These are phyloP conservation scores for Lindgomyces ingoldianus DNA, from an alignment of 495 filamentous ascomycete species.

Conservation along the genomic window DNA sequence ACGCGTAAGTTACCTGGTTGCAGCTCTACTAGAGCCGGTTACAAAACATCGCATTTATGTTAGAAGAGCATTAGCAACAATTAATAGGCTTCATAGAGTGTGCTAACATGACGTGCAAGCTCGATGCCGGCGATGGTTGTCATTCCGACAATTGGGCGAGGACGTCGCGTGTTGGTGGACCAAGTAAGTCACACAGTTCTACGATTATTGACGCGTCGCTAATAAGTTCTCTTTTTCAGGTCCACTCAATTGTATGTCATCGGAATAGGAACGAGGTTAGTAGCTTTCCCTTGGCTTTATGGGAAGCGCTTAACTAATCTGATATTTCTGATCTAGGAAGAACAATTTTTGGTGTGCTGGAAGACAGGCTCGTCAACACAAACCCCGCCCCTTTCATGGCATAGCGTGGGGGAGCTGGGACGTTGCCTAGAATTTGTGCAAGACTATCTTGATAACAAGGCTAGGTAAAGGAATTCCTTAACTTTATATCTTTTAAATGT, in stretches of 20 bases:
- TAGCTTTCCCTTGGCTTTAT: neutral
- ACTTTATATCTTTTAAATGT: neutral
- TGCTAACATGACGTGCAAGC: constrained; percentile 17
- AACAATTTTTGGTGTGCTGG: constrained; percentile 46
- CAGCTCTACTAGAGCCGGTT: neutral
- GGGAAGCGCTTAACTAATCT: constrained; percentile 22
- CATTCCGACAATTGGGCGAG: constrained; percentile 2
- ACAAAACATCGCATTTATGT: neutral
- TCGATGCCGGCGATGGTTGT: constrained; percentile 26
- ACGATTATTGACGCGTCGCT: neutral
- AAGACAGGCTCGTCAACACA: constrained; percentile 3
- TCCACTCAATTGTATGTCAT: constrained; percentile 26
- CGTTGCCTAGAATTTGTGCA: constrained; percentile 42
- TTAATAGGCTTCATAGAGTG: neutral
- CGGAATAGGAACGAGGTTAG: constrained; percentile 26
- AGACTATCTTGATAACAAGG: constrained; percentile 40
- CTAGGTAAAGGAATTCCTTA: constrained; percentile 10
- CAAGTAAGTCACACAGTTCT: constrained; percentile 11
- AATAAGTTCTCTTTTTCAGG: constrained; percentile 13
- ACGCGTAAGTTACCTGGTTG: neutral
- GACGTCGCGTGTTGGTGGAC: constrained; percentile 14
- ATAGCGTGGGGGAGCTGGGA: constrained; percentile 39
- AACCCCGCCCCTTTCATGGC: constrained; percentile 41
- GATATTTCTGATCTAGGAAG: constrained; percentile 34
- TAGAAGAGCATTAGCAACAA: neutral